phyloP scores from a whole-genome alignment of 164 flowering plant species.

The Piper betle region DNA sequence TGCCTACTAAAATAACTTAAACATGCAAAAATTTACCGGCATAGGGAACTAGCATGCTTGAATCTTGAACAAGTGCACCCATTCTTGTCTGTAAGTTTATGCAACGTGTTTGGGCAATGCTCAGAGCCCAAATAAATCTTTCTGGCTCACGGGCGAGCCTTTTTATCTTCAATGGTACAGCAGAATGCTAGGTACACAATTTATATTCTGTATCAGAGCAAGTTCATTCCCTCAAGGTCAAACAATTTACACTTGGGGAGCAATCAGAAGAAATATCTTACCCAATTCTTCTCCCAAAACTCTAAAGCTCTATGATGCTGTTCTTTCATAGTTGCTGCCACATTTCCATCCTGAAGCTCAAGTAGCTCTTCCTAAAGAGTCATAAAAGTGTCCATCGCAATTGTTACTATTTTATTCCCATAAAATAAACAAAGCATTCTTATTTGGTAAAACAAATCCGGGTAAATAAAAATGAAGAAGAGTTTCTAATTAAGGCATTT shows the following conservation, averaged over 20 bases:
- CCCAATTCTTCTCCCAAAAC: conserved; percentile 98
- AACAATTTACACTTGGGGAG: background rate
- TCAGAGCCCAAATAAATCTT: conserved; percentile 87
- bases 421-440: background rate
- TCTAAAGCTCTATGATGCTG: conserved; percentile 52
- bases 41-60: conserved; percentile 87
- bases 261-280: conserved; percentile 11
- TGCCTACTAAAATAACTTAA: no score
- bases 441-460: background rate
- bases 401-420: background rate
- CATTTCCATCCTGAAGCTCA: conserved; percentile 71
- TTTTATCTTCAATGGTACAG: conserved; percentile 78
- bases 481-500: background rate
- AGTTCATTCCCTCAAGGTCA: background rate
- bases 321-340: conserved; percentile 58
- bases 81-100: conserved; percentile 61
- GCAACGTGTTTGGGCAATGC: conserved; percentile 84
- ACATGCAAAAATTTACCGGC: conserved; percentile 44
- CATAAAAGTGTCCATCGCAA: background rate
- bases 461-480: background rate
- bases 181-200: conserved; percentile 45
- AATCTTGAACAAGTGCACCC: conserved; percentile 76
- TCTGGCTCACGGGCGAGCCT: conserved; percentile 86
- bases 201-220: background rate
- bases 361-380: conserved; percentile 31